A percentile compares a stretch with the other conserved stretches of the same genome.
Conservation (phyloP, 148 eudicot species). For the Beta vulgaris region DNA sequence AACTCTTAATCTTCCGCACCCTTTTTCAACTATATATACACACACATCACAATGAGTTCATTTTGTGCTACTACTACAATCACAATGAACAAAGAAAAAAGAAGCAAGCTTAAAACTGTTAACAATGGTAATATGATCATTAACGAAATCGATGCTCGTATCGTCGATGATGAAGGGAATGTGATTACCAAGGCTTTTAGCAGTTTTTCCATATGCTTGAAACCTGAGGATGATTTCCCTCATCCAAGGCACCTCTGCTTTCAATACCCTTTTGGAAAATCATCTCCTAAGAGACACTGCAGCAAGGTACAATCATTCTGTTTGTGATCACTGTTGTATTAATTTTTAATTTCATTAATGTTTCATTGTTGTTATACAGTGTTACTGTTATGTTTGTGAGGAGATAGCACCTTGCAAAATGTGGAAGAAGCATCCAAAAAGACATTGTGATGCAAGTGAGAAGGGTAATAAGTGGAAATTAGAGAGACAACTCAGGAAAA, state of each 20-base stretch:
- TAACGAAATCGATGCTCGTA: no score
- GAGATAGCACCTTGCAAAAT: constrained; percentile 17
- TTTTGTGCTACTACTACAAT: no score
- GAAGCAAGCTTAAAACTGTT: no score
- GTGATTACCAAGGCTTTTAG: no score
- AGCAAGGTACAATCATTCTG: constrained; percentile 5
- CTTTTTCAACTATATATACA: no score
- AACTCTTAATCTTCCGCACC: no score
- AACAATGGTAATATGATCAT: no score
- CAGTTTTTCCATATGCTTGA: neutral
- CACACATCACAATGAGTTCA: no score
- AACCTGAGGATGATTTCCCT: constrained; percentile 22
- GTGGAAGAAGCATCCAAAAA: constrained; percentile 8
- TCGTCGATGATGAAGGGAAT: no score
- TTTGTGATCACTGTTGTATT: neutral
- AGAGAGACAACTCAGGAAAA: neutral
- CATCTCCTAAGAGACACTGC: constrained; percentile 17
- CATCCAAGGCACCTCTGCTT: constrained; percentile 24
- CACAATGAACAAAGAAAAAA: no score
- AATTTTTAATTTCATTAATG: neutral
- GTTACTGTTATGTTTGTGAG: constrained; percentile 22
- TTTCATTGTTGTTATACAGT: neutral
- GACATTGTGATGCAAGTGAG: constrained; percentile 17
- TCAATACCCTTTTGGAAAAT: constrained; percentile 10
- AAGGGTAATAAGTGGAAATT: neutral